Conservation (phyloP, 75 land plant genomes). For the Isoetes taiwanensis region DNA sequence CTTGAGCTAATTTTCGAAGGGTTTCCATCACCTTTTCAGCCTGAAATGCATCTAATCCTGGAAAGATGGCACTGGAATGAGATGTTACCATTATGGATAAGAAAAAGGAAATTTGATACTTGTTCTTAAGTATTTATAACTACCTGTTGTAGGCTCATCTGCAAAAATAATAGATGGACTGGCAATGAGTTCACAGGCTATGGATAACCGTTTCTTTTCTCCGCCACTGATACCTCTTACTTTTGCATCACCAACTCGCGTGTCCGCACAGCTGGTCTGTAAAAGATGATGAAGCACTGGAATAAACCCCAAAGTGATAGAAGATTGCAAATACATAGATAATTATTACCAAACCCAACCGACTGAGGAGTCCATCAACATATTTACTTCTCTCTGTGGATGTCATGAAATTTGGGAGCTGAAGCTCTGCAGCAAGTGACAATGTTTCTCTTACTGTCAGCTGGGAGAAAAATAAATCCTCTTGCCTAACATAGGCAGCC, state of each 20-base stretch:
- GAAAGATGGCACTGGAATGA: too few species aligned
- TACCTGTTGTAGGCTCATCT: slow-evolving; percentile 98
- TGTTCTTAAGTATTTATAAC: background rate
- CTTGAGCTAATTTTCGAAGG: slow-evolving; percentile 69
- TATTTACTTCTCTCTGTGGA: slow-evolving; percentile 53
- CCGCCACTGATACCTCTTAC: slow-evolving; percentile 98
- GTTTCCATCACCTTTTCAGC: slow-evolving; percentile 99
- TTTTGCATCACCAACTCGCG: slow-evolving; percentile 87
- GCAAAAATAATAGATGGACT: slow-evolving; percentile 98
- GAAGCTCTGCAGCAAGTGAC: slow-evolving; percentile 89
- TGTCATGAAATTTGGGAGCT: slow-evolving; percentile 43
- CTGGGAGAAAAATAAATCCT: slow-evolving; percentile 96
- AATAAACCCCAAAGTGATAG: background rate
- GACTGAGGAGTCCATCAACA: slow-evolving; percentile 58
- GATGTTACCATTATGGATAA: too few species aligned
- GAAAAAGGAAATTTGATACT: background rate
- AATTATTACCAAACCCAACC: slow-evolving; percentile 66
- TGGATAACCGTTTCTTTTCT: slow-evolving; percentile 83
- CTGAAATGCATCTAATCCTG: slow-evolving; percentile 97
- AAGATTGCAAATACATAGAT: background rate
- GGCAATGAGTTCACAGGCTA: slow-evolving; percentile 97
- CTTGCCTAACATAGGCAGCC: slow-evolving; percentile 90
- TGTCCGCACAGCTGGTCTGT: slow-evolving; percentile 82
- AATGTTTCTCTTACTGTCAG: slow-evolving; percentile 91
- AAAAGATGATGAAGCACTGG: slow-evolving; percentile 2